A percentile compares a stretch with the other conserved stretches of the same genome.
Conservation (phyloP, 495 filamentous ascomycete genomes). For the Margaritispora aquatica region DNA sequence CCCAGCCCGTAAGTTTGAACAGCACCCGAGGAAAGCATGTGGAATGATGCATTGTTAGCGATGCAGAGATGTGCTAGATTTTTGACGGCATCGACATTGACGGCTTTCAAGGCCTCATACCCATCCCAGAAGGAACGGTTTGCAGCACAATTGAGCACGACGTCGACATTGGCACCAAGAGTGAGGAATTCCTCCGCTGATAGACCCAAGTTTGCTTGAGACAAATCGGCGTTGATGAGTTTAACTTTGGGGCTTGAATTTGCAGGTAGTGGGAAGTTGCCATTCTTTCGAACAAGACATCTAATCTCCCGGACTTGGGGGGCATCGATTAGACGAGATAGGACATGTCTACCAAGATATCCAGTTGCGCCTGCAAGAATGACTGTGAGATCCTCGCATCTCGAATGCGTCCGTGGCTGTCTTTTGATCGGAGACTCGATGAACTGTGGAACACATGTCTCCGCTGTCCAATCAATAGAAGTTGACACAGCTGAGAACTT, state of each 20-base stretch:
- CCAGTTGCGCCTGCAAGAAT: constrained; percentile 33
- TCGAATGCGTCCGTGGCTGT: not conserved
- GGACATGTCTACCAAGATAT: constrained; percentile 19
- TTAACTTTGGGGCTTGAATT: constrained; percentile 1
- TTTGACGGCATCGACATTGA: constrained; percentile 40
- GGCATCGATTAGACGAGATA: constrained; percentile 7
- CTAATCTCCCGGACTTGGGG: not conserved
- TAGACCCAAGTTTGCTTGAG: constrained; percentile 5
- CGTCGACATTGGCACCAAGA: constrained; percentile 31
- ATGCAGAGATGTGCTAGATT: constrained; percentile 32
- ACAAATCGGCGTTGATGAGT: constrained; percentile 13
- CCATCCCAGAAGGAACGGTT: constrained; percentile 42
- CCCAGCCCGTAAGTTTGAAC: constrained; percentile 24
- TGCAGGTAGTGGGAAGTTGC: no score
- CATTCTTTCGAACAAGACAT: constrained; percentile 10
- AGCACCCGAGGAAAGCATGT: constrained; percentile 41
- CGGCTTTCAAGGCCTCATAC: constrained; percentile 33
- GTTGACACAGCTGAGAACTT: not conserved
- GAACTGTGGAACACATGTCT: not conserved
- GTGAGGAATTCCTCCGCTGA: not conserved
- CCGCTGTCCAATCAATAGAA: constrained; percentile 6
- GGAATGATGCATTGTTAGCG: constrained; percentile 35
- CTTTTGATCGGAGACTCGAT: not conserved
- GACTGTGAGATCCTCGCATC: not conserved
- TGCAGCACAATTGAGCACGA: constrained; percentile 48